Conservation (phyloP, 768 basidiomycete genomes). For the Melanogaster broomeanus region DNA sequence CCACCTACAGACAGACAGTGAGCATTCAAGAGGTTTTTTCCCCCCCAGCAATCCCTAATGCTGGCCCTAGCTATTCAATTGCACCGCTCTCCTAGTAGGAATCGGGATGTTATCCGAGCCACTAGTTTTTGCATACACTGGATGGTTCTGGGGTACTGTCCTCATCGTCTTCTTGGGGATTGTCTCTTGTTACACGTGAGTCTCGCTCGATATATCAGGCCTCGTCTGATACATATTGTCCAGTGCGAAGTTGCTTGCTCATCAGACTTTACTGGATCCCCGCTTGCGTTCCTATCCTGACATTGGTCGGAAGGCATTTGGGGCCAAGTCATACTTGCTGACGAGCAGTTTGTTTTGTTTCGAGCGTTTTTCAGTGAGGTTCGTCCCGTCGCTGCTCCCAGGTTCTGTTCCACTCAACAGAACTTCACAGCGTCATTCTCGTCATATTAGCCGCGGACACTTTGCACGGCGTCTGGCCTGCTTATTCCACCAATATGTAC, state of each 20-base stretch:
- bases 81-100: slow-evolving; percentile 81
- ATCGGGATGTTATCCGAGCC: slow-evolving; percentile 91
- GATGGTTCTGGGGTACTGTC: slow-evolving; percentile 79
- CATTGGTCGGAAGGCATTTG: slow-evolving; percentile 88
- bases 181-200: slow-evolving; percentile 88
- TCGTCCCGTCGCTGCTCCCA: neutral
- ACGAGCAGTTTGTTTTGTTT: slow-evolving; percentile 80
- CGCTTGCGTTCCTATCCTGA: slow-evolving; percentile 83
- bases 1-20: slow-evolving; percentile 76
- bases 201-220: slow-evolving; percentile 11
- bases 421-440: slow-evolving; percentile 68
- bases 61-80: slow-evolving; percentile 79
- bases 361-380: slow-evolving; percentile 86
- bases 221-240: slow-evolving; percentile 4
- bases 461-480: slow-evolving; percentile 69
- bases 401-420: neutral
- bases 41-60: neutral
- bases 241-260: slow-evolving; percentile 87
- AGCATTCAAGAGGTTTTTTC: too few species aligned
- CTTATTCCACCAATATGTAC: slow-evolving; percentile 66
- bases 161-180: slow-evolving; percentile 77
- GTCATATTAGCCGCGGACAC: slow-evolving; percentile 90
- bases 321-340: slow-evolving; percentile 61
- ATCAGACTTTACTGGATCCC: slow-evolving; percentile 69
- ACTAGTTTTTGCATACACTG: slow-evolving; percentile 87